phyloP scores from a whole-genome alignment of 768 basidiomycete species.

The Rossbeevera mucosa region DNA sequence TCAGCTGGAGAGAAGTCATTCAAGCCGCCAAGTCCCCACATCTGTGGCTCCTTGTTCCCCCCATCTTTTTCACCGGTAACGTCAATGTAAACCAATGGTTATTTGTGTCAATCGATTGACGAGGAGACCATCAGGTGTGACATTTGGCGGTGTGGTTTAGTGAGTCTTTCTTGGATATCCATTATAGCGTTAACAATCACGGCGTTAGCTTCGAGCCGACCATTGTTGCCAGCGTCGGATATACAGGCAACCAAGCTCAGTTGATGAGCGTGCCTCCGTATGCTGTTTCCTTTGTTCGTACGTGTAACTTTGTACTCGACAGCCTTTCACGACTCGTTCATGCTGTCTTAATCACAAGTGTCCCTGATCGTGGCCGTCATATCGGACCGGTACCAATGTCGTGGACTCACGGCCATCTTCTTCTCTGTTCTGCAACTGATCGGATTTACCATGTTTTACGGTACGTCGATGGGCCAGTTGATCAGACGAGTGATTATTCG shows the following conservation, averaged over 20 bases:
- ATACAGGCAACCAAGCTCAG: constrained; percentile 44
- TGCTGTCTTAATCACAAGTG: constrained; percentile 21
- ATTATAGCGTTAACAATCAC: constrained; percentile 31
- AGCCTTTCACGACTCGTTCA: not conserved
- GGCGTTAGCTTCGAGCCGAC: constrained; percentile 62
- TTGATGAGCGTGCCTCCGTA: constrained; percentile 32
- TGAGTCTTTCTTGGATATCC: constrained; percentile 7
- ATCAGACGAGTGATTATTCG: not conserved
- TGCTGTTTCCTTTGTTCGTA: constrained; percentile 20
- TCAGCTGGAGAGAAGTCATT: constrained; percentile 55
- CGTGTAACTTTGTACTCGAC: not conserved
- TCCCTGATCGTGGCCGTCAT: constrained; percentile 39
- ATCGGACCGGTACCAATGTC: constrained; percentile 51
- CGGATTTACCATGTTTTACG: constrained; percentile 53
- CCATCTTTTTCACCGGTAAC: constrained; percentile 52
- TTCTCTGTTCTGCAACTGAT: constrained; percentile 40
- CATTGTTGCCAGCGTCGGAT: constrained; percentile 62
- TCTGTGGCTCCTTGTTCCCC: constrained; percentile 40
- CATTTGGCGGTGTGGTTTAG: constrained; percentile 19
- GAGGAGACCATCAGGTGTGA: constrained; percentile 12
- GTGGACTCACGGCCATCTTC: constrained; percentile 45
- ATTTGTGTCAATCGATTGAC: not conserved
- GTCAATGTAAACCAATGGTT: not conserved
- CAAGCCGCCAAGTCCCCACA: constrained; percentile 50
- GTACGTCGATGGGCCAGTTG: constrained; percentile 29